Evolutionary conservation across 2,329 filamentous ascomycete genomes (phyloP).

Genomic region (Geosmithia flava): DNA sequence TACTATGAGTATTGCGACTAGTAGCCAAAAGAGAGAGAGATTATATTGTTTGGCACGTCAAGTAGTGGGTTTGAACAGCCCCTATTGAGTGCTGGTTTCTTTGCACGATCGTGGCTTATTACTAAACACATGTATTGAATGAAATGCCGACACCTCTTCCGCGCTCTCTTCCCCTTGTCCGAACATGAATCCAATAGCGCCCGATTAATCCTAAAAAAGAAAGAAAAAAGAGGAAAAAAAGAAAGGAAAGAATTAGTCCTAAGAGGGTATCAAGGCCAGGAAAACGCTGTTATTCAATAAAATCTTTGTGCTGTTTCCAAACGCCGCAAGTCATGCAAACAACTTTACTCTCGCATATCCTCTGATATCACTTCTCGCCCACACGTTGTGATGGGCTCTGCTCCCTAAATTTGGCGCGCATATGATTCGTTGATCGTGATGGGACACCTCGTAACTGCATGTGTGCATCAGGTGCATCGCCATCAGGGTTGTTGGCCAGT

Average conservation of each 20-base stretch:
- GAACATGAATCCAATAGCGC: neutral
- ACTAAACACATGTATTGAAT: neutral
- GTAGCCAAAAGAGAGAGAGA: too few relatives aligned
- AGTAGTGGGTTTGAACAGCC: neutral
- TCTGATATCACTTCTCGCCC: neutral
- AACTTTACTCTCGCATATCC: neutral
- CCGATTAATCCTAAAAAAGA: neutral
- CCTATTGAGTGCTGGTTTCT: neutral
- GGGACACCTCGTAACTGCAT: neutral
- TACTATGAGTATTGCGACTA: neutral
- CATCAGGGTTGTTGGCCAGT: neutral
- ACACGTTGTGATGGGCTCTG: neutral
- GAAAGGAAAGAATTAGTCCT: neutral
- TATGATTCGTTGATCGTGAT: neutral
- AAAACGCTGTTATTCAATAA: neutral
- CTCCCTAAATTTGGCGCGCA: neutral
- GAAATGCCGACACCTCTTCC: neutral
- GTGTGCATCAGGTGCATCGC: neutral
- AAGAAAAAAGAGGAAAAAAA: neutral
- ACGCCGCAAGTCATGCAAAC: neutral
- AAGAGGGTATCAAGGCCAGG: neutral
- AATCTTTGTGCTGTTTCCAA: neutral
- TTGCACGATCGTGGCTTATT: neutral
- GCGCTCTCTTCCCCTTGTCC: neutral
- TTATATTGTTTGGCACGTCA: neutral